Conservation (phyloP, 306 rosid species). For the Casuarina cunninghamiana region DNA sequence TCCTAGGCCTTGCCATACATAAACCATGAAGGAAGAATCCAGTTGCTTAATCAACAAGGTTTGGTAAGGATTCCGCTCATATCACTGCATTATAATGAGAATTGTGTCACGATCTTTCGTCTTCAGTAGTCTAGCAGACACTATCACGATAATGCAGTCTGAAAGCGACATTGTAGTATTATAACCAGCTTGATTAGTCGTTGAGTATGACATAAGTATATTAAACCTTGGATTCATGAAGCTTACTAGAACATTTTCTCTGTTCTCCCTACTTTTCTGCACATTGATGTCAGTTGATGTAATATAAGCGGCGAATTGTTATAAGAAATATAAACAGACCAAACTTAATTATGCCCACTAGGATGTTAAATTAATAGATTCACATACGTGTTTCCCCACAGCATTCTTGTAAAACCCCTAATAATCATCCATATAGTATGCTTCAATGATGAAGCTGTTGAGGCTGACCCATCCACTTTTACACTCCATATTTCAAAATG, state of each 20-base stretch:
- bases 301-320: slow-evolving; percentile 24
- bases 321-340: neutral
- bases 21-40: neutral
- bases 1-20: no score
- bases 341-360: neutral
- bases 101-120: slow-evolving; percentile 32
- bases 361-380: slow-evolving; percentile 5
- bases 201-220: slow-evolving; percentile 9
- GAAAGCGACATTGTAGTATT: slow-evolving; percentile 3
- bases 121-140: neutral
- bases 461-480: slow-evolving; percentile 31
- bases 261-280: neutral
- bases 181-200: slow-evolving; percentile 8
- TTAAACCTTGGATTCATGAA: neutral
- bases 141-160: neutral
- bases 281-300: slow-evolving; percentile 23
- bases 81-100: slow-evolving; percentile 10
- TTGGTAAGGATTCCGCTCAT: neutral
- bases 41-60: neutral
- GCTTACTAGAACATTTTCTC: neutral
- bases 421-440: slow-evolving; percentile 14
- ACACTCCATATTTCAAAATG: slow-evolving; percentile 21
- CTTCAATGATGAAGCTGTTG: slow-evolving; percentile 1
- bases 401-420: neutral
- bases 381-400: slow-evolving; percentile 7